These are phyloP conservation scores for Umbelopsis isabellina DNA, from an alignment of 192 early-diverging fungal genomes.

Conservation along the genomic window DNA sequence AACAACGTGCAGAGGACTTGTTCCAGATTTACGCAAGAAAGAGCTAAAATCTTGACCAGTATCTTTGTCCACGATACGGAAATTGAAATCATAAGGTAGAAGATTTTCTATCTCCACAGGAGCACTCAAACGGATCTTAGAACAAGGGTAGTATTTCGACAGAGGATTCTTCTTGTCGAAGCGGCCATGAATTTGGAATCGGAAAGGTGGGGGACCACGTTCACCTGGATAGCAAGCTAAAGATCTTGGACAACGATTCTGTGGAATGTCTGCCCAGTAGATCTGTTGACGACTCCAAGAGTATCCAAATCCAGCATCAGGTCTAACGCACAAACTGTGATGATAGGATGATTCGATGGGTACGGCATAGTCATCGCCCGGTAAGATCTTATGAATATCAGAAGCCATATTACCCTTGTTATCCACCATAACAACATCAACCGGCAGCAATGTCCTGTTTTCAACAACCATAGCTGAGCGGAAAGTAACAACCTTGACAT, in stretches of 20 bases:
- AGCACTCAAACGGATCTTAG: constrained; percentile 73
- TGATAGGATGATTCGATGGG: constrained; percentile 87
- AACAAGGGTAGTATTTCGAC: constrained; percentile 70
- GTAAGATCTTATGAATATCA: constrained; percentile 57
- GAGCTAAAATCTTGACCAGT: constrained; percentile 69
- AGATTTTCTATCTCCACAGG: constrained; percentile 94
- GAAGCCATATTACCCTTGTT: constrained; percentile 59
- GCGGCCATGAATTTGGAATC: constrained; percentile 69
- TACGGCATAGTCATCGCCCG: constrained; percentile 83
- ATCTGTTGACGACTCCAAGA: constrained; percentile 81
- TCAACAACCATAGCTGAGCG: constrained; percentile 82
- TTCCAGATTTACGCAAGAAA: constrained; percentile 67
- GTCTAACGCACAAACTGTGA: constrained; percentile 77
- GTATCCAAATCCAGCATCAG: constrained; percentile 84
- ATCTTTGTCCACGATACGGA: constrained; percentile 78
- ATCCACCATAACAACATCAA: constrained; percentile 84
- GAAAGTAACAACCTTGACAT: constrained; percentile 92
- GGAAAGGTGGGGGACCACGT: constrained; percentile 55
- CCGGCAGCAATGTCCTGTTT: constrained; percentile 76
- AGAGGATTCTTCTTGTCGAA: constrained; percentile 53
- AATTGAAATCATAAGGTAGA: constrained; percentile 85
- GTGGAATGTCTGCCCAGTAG: constrained; percentile 83
- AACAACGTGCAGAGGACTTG: constrained; percentile 79
- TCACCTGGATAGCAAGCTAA: constrained; percentile 18
- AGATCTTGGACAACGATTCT: constrained; percentile 30